A percentile compares a stretch with the other conserved stretches of the same genome.
Conservation (phyloP, 805 yeast species). For the Kuraishia floccosa region DNA sequence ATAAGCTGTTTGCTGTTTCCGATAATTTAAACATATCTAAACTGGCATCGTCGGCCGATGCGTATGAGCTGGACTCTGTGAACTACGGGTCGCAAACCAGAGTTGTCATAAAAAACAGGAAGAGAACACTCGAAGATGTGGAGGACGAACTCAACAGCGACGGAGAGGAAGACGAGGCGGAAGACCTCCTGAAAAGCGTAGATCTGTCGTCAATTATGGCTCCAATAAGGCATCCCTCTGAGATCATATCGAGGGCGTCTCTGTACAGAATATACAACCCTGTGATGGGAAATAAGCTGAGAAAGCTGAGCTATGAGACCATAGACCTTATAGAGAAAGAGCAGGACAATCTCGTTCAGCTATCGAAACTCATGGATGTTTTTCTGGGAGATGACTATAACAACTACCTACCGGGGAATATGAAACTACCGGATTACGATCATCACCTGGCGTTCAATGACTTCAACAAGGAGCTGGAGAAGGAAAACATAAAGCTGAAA, state of each 20-base stretch:
- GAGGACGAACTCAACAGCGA: too few relatives aligned
- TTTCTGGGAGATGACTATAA: conserved; percentile 83
- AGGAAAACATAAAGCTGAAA: conserved; percentile 8
- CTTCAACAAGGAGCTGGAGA: conserved; percentile 12
- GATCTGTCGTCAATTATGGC: conserved; percentile 51
- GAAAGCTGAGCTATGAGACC: conserved; percentile 57
- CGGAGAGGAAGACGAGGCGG: conserved; percentile 16
- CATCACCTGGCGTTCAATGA: conserved; percentile 33
- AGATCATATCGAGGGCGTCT: conserved; percentile 61
- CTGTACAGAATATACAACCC: conserved; percentile 54
- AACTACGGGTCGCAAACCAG: conserved; percentile 6
- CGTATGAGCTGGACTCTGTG: conserved; percentile 7
- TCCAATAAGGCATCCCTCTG: conserved; percentile 76
- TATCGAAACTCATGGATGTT: conserved; percentile 62
- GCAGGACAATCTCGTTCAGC: conserved; percentile 61
- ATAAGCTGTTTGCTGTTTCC: conserved; percentile 14
- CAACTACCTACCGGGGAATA: conserved; percentile 47
- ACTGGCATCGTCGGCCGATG: conserved; percentile 9
- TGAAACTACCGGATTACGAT: conserved; percentile 61
- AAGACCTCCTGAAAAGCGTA: conserved; percentile 34
- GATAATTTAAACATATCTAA: conserved; percentile 12
- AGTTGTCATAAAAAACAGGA: conserved; percentile 3
- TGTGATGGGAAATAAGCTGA: conserved; percentile 31
- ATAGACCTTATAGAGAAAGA: conserved; percentile 74
- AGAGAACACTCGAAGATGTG: conserved; percentile 10